Base-by-base conservation (phyloP, 2,329 filamentous ascomycete genomes). In the Emergomyces orientalis region DNA sequence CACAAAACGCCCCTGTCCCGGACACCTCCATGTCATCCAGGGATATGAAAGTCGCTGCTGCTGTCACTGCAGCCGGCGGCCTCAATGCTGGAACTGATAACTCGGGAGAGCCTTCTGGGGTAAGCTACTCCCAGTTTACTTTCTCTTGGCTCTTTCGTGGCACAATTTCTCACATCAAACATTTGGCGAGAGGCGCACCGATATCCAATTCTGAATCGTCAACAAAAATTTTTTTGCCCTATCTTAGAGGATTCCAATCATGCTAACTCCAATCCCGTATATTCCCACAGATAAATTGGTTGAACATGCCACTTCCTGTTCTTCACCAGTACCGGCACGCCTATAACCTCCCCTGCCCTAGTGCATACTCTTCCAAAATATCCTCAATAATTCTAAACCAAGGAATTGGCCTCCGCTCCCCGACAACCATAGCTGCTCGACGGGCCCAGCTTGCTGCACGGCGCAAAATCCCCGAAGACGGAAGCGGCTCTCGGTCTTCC, bases 261-360 rank as follows among this genome's bases (percentile, higher is more conserved):
- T 39, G 22, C 25, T 63, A 27, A 30, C 37, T 45, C 25, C 43
- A 56, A n/a, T 9, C 3, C 25, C 19, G 13, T 39, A 22, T 19
- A 47, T 9, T 61, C 19, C 17, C 60, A n/a, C n/a, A 79, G 78
- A 75, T 79, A 63, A 68, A 74, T 61, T 80, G 78, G 78, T 68
- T 75, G 54, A 71, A 73, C 43, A 74, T 79, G 68, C 73, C 77
- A 39, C 72, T 77, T 66, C 72, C 75, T 19, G 72, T 79, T 66
- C 77, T 81, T 56, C 77, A 80, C 68, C 74, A 77, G 65, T 81
- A 81, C 69, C 75, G 79, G 63, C 76, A 80, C 63, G 75, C 76
- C 67, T 77, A 80, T 67, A 78, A 75, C 67, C 72, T 81, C 41
- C 68, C 75, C 60, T 76, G 73, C n/a, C 75, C 78, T 30, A 74